Evolutionary conservation across 1,284 basidiomycete genomes (phyloP).

Genomic region (Naganishia cerealis): DNA sequence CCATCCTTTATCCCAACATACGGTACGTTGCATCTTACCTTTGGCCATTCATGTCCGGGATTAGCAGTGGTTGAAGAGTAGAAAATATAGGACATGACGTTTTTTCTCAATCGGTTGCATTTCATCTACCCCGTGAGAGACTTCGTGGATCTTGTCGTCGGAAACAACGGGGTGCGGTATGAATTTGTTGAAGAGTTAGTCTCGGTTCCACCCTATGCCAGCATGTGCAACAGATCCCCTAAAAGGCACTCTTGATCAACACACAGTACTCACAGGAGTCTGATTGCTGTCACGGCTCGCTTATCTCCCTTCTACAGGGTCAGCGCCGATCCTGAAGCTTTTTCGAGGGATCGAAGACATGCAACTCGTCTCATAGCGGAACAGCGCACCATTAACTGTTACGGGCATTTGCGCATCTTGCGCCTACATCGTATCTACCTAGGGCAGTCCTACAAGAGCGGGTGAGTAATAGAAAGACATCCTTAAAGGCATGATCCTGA

Average conservation of each 20-base stretch:
- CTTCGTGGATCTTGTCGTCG: conserved; percentile 14
- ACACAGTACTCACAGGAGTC: conserved; percentile 8
- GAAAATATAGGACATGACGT: conserved; percentile 25
- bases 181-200: conserved; percentile 24
- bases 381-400: conserved; percentile 15
- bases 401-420: conserved; percentile 25
- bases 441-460: conserved; percentile 20
- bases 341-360: conserved; percentile 4
- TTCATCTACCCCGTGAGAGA: conserved; percentile 22
- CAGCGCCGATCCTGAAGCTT: conserved; percentile 13
- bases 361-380: conserved; percentile 15
- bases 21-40: background rate
- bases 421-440: conserved; percentile 28
- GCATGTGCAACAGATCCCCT: background rate
- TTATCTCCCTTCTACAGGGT: conserved; percentile 27
- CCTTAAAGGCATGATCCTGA: background rate
- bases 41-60: background rate
- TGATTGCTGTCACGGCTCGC: conserved; percentile 5
- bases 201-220: background rate
- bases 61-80: background rate
- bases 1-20: conserved; percentile 17
- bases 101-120: conserved; percentile 19
- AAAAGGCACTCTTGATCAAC: background rate
- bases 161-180: conserved; percentile 18
- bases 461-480: background rate